Base-by-base conservation (phyloP, 345 rosid genomes). In the Luvunga scandens region DNA sequence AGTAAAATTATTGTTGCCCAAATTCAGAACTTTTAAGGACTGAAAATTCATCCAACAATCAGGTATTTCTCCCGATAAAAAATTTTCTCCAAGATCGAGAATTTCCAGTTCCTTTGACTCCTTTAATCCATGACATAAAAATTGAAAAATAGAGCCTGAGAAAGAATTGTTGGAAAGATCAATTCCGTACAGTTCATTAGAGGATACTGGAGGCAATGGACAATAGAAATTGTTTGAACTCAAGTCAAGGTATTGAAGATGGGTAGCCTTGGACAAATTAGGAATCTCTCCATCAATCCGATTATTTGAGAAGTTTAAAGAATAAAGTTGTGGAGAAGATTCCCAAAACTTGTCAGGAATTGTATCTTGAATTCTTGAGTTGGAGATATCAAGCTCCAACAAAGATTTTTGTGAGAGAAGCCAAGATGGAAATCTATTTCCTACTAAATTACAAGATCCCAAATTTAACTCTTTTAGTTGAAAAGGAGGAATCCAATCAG, bases 161-260 rank as follows among this genome's bases (percentile, higher is more conserved):
- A 87, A 85, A 53, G 57, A 77, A 61, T 86, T 89, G 5, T 79
- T 81, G 36, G 86, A 85, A 13, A 89, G 86, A 76, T 87, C 83
- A 31, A 87, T 67, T 9, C 57, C 61, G 27, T 56, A 70, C 34
- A 79, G 6, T 14, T 50, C 67, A 24, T 19, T 22, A 12, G 80
- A 67, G 27, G 75, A 77, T 7, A 78, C 7, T 0, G 2, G 19
- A 8, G 84, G 84, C 24, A 83, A 13, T 6, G 39, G 78, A 72
- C 83, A 79, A 0, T 63, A 63, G 6, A 81, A 78, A 4, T n/a
- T 7, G 64, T 85, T 82, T 6, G 75, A 77, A 48, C 81, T 75
- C 36, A 82, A 70, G 53, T 87, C 84, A 9, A 88, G 5, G 13
- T 59, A 72, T 36, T 18, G 38, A 33, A 42, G n/a, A 21, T 27